Evolutionary conservation across 75 land plant species (phyloP).

Genomic region (Cunninghamia lanceolata): DNA sequence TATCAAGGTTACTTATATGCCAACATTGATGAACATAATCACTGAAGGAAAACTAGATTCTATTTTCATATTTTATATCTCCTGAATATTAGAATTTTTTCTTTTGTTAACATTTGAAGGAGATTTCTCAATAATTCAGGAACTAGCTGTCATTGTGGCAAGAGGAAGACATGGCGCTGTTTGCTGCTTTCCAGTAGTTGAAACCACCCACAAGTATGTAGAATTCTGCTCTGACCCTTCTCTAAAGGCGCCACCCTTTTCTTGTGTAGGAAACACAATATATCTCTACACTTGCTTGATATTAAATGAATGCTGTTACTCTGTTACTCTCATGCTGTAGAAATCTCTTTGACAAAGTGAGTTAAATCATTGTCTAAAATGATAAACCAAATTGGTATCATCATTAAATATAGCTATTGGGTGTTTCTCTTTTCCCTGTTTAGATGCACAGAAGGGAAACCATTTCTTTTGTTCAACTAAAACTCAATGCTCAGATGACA

Average conservation of each 20-base stretch:
- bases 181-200: conserved; percentile 85
- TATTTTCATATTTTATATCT: not conserved
- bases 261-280: not conserved
- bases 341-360: not conserved
- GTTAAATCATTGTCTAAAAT: not conserved
- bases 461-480: not conserved
- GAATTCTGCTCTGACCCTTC: not conserved
- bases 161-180: conserved; percentile 73
- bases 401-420: not conserved
- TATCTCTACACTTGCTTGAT: not conserved
- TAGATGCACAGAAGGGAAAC: not conserved
- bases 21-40: not conserved
- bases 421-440: not conserved
- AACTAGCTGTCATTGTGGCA: conserved; percentile 87
- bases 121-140: conserved; percentile 37
- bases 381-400: not conserved
- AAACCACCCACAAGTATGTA: conserved; percentile 84
- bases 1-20: conserved; percentile 59
- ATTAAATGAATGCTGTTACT: not conserved
- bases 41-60: not conserved
- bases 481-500: not conserved
- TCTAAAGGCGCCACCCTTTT: not conserved
- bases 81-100: not conserved
- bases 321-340: not conserved
- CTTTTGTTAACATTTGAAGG: not conserved